Evolutionary conservation across 106 monocot species (phyloP).

Genomic region (Narthecium ossifragum): DNA sequence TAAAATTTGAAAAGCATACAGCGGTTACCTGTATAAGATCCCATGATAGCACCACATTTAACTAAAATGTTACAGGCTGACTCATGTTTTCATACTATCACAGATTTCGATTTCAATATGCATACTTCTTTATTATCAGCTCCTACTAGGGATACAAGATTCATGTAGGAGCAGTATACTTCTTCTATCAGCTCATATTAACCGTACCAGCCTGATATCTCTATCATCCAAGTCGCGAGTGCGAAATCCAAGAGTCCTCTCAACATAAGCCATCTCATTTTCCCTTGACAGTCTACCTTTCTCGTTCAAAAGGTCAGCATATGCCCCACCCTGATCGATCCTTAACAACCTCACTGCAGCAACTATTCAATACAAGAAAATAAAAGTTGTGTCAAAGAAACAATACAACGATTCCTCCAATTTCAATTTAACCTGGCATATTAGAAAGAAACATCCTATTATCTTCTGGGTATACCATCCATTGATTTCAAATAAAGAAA

Average conservation of each 20-base stretch:
- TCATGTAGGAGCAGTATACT: not conserved
- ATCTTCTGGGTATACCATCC: too few species aligned
- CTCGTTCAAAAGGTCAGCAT: slow-evolving; percentile 76
- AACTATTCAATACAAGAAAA: slow-evolving; percentile 26
- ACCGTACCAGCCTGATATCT: slow-evolving; percentile 75
- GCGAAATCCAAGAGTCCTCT: slow-evolving; percentile 90
- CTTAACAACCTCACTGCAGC: slow-evolving; percentile 90
- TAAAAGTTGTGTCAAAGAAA: too few species aligned
- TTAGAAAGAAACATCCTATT: too few species aligned
- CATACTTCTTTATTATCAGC: not conserved
- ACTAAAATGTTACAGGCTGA: too few species aligned
- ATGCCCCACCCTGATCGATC: slow-evolving; percentile 84
- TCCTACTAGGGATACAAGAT: not conserved
- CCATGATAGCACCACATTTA: not conserved
- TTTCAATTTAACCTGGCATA: too few species aligned
- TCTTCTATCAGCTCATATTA: not conserved
- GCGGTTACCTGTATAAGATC: too few species aligned
- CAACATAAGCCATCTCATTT: slow-evolving; percentile 87
- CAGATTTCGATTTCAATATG: too few species aligned
- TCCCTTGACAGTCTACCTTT: slow-evolving; percentile 45
- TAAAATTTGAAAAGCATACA: too few species aligned
- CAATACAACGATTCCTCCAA: too few species aligned
- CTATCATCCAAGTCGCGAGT: slow-evolving; percentile 69
- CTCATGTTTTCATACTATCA: too few species aligned
- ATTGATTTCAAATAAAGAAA: not conserved